phyloP scores from a whole-genome alignment of 495 filamentous ascomycete species.

The Daldinia bambusicola region DNA sequence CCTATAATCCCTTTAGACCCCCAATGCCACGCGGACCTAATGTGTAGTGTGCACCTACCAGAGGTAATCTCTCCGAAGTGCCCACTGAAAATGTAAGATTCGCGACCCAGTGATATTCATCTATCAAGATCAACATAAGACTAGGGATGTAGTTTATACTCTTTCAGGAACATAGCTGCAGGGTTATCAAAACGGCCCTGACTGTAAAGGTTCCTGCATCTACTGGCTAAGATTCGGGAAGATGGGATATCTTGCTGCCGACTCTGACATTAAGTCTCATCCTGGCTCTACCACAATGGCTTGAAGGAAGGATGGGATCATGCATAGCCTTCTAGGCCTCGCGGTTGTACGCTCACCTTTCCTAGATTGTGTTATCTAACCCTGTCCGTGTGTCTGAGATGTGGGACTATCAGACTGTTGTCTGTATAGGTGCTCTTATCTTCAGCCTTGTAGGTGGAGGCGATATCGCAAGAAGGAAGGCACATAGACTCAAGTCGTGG shows the following conservation, averaged over 20 bases:
- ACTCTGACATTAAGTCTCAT: not conserved
- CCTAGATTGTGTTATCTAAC: not conserved
- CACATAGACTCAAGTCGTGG: not conserved
- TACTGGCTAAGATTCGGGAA: not conserved
- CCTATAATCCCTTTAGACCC: not conserved
- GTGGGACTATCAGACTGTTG: not conserved
- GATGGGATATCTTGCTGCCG: slow-evolving; percentile 1
- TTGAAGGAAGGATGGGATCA: not conserved
- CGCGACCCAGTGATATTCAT: not conserved
- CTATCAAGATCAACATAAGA: not conserved
- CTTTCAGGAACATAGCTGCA: not conserved
- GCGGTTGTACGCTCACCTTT: not conserved
- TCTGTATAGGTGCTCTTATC: not conserved
- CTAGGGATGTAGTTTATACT: not conserved
- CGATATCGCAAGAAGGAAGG: slow-evolving; percentile 5
- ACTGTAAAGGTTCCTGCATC: not conserved
- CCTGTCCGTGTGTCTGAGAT: not conserved
- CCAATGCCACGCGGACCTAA: not conserved
- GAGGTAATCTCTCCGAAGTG: not conserved
- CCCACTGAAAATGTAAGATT: not conserved
- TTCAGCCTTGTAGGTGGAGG: not conserved
- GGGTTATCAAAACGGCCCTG: not conserved
- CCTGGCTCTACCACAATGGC: not conserved
- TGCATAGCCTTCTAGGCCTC: not conserved
- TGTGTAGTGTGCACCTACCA: not conserved